A percentile compares a stretch with the other conserved stretches of the same genome.
Evolutionary conservation across 148 eudicot species (phyloP).

Genomic region (Linanthus parryae): DNA sequence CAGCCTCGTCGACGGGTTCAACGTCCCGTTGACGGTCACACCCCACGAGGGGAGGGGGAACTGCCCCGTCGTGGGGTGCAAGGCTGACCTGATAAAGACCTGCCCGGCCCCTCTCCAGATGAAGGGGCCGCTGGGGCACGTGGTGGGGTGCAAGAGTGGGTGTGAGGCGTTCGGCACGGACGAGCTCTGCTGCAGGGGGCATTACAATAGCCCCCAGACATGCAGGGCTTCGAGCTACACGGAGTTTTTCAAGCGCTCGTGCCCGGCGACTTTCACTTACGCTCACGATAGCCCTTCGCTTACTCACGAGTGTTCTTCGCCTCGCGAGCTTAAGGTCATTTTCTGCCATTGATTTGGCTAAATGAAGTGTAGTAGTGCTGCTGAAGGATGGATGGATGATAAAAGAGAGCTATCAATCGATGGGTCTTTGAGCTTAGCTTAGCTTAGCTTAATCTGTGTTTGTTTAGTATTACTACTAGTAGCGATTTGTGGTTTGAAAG

Average conservation of each 20-base stretch:
- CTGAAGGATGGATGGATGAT: too few species aligned
- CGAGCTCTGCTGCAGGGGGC: constrained; percentile 56
- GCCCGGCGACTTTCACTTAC: constrained; percentile 72
- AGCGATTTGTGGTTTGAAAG: too few species aligned
- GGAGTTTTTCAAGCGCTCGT: constrained; percentile 64
- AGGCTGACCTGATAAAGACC: constrained; percentile 27
- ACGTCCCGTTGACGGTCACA: constrained; percentile 82
- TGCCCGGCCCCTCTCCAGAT: constrained; percentile 48
- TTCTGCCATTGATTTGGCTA: constrained; percentile 99
- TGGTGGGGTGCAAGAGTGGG: constrained; percentile 83
- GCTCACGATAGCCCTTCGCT: constrained; percentile 93
- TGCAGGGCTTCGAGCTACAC: constrained; percentile 49
- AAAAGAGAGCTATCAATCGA: too few species aligned
- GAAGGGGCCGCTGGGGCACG: constrained; percentile 15
- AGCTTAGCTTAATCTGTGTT: too few species aligned
- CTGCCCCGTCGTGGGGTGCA: constrained; percentile 93
- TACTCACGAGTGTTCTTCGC: constrained; percentile 78
- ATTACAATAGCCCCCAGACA: constrained; percentile 44
- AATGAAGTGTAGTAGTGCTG: not conserved
- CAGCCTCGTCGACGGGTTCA: constrained; percentile 90
- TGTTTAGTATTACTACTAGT: too few species aligned
- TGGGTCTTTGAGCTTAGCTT: too few species aligned
- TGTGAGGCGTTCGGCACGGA: constrained; percentile 71
- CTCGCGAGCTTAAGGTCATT: constrained; percentile 89
- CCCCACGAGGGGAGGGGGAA: constrained; percentile 85